These are phyloP conservation scores for Brassica nigra DNA, from an alignment of 345 rosid species.

Conservation along the genomic window DNA sequence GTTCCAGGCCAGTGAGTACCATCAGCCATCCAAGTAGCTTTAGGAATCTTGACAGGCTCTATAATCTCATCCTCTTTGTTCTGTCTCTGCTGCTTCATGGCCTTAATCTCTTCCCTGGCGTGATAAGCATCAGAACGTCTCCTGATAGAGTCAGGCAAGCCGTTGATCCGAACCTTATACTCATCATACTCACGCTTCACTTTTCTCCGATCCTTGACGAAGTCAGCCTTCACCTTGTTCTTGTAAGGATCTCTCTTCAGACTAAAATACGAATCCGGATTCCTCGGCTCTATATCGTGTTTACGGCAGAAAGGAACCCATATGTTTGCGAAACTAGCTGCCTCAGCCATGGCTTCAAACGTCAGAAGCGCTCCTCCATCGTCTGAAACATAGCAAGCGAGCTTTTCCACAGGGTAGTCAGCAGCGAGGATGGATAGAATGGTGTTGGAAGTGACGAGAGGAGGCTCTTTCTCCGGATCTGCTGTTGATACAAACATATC, in stretches of 20 bases:
- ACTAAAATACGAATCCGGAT: slow-evolving; percentile 90
- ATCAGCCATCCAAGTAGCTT: slow-evolving; percentile 99
- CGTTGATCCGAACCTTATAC: slow-evolving; percentile 90
- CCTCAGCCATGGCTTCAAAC: slow-evolving; percentile 99
- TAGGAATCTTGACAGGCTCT: slow-evolving; percentile 87
- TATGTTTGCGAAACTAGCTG: slow-evolving; percentile 88
- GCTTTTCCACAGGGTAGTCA: slow-evolving; percentile 93
- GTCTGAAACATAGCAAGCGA: slow-evolving; percentile 96
- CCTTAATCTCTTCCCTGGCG: slow-evolving; percentile 96
- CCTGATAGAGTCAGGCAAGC: slow-evolving; percentile 92
- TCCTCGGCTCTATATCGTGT: slow-evolving; percentile 89
- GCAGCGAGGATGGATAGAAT: slow-evolving; percentile 93
- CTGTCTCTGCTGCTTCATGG: slow-evolving; percentile 88
- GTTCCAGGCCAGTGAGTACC: slow-evolving; percentile 99
- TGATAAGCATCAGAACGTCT: slow-evolving; percentile 96
- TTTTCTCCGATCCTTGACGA: slow-evolving; percentile 90
- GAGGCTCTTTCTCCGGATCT: slow-evolving; percentile 99
- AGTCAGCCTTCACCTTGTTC: slow-evolving; percentile 82
- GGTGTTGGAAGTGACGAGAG: slow-evolving; percentile 97
- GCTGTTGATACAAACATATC: slow-evolving; percentile 97
- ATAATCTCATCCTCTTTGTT: slow-evolving; percentile 64
- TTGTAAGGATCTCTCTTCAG: slow-evolving; percentile 97
- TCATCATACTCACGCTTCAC: slow-evolving; percentile 99
- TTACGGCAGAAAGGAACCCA: slow-evolving; percentile 99
- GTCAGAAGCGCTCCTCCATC: slow-evolving; percentile 98